phyloP scores from a whole-genome alignment of 192 early-diverging fungal species.

The Ramicandelaber brevisporus region DNA sequence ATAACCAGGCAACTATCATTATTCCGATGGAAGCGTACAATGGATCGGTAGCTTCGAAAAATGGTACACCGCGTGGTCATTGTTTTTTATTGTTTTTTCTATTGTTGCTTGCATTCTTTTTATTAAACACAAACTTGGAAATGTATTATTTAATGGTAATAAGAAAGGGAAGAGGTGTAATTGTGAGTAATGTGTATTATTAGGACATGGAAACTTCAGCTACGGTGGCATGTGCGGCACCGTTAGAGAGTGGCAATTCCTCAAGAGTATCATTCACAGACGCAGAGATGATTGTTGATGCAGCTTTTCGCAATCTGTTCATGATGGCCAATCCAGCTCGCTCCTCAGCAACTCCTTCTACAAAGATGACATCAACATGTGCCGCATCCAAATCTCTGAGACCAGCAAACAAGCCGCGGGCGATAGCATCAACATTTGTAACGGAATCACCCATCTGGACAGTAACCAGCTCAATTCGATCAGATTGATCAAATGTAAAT shows the following conservation, averaged over 20 bases:
- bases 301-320: slow-evolving; percentile 85
- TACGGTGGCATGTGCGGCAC: not conserved
- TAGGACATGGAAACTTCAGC: not conserved
- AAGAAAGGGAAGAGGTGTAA: slow-evolving; percentile 1
- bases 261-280: not conserved
- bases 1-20: too few relatives aligned
- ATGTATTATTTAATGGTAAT: not conserved
- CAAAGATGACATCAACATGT: slow-evolving; percentile 47
- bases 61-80: too few relatives aligned
- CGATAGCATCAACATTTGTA: slow-evolving; percentile 33
- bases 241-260: not conserved
- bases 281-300: slow-evolving; percentile 21
- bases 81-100: too few relatives aligned
- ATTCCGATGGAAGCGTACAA: too few relatives aligned
- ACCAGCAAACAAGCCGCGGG: slow-evolving; percentile 50
- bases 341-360: slow-evolving; percentile 71
- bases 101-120: too few relatives aligned
- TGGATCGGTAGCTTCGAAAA: too few relatives aligned
- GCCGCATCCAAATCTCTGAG: slow-evolving; percentile 49
- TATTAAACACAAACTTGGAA: slow-evolving; percentile 1
- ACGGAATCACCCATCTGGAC: slow-evolving; percentile 4
- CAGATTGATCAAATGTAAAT: not conserved
- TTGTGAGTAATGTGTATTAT: not conserved
- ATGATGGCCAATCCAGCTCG: slow-evolving; percentile 88
- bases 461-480: not conserved